A percentile compares a stretch with the other conserved stretches of the same genome.
phyloP scores from a whole-genome alignment of 768 basidiomycete species.

The Pleurotus pulmonarius region DNA sequence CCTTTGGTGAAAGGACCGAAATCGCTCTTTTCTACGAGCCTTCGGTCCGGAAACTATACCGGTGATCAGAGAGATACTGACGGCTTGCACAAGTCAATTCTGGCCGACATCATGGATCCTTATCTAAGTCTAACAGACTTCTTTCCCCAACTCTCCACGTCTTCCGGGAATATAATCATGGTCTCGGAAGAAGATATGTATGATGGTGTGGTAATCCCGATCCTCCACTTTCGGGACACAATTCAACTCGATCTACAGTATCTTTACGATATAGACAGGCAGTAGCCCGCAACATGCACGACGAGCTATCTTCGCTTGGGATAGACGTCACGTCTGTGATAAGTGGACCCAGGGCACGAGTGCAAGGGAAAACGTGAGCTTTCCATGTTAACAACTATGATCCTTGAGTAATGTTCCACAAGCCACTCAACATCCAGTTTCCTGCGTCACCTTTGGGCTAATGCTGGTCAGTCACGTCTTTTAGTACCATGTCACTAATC shows the following conservation, averaged over 20 bases:
- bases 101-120: slow-evolving; percentile 2
- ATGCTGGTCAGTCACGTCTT: neutral
- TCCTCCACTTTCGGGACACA: neutral
- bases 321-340: slow-evolving; percentile 3
- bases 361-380: neutral
- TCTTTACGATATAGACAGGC: neutral
- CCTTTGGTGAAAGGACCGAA: neutral
- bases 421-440: neutral
- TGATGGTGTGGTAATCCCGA: neutral
- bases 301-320: neutral
- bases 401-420: neutral
- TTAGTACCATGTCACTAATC: too few species aligned
- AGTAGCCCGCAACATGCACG: neutral
- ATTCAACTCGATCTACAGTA: neutral
- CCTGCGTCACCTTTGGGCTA: neutral
- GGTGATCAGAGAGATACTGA: neutral
- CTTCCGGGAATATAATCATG: slow-evolving; percentile 4
- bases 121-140: neutral
- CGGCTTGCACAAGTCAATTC: neutral
- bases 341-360: slow-evolving; percentile 1
- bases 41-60: neutral
- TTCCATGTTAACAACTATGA: neutral
- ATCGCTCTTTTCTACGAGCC: neutral
- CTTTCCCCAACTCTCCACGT: neutral
- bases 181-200: slow-evolving; percentile 3